Conservation (phyloP, 1,284 basidiomycete species). For the Microbotryum intermedium region DNA sequence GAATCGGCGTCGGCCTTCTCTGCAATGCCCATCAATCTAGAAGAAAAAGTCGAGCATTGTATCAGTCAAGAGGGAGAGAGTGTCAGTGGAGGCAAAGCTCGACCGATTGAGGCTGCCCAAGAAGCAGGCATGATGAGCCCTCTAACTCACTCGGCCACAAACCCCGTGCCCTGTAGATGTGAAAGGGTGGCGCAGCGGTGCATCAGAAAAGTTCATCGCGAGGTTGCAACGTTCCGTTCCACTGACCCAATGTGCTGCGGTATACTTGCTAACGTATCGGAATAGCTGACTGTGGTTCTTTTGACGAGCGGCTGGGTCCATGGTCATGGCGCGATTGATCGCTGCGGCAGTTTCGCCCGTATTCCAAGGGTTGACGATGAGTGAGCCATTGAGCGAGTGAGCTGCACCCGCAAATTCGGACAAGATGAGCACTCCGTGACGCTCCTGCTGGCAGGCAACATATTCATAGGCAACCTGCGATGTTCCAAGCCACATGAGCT, state of each 20-base stretch:
- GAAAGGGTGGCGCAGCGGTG: neutral
- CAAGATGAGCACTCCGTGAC: constrained; percentile 92
- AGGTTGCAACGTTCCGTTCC: neutral
- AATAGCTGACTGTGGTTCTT: constrained; percentile 93
- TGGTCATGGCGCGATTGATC: constrained; percentile 86
- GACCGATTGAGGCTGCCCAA: neutral
- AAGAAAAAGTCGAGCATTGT: too few species aligned
- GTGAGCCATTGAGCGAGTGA: constrained; percentile 83
- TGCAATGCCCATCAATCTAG: too few species aligned
- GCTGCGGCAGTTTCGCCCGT: constrained; percentile 87
- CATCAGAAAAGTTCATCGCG: neutral
- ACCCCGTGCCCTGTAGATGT: constrained; percentile 1
- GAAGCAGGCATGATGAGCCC: too few species aligned
- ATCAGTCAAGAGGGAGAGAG: too few species aligned
- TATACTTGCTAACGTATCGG: constrained; percentile 91
- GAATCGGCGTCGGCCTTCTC: too few species aligned
- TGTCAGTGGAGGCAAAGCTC: too few species aligned
- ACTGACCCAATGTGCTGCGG: constrained; percentile 68
- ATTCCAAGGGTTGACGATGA: constrained; percentile 79
- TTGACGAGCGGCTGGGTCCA: constrained; percentile 66
- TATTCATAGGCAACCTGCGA: constrained; percentile 96
- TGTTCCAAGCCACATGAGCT: neutral
- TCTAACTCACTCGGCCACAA: constrained; percentile 2
- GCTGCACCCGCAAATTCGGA: constrained; percentile 98
- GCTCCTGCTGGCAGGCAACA: constrained; percentile 84